A percentile compares a stretch with the other conserved stretches of the same genome.
Evolutionary conservation across 23 red algal genomes (phyloP).

Genomic region (Chondrus crispus): DNA sequence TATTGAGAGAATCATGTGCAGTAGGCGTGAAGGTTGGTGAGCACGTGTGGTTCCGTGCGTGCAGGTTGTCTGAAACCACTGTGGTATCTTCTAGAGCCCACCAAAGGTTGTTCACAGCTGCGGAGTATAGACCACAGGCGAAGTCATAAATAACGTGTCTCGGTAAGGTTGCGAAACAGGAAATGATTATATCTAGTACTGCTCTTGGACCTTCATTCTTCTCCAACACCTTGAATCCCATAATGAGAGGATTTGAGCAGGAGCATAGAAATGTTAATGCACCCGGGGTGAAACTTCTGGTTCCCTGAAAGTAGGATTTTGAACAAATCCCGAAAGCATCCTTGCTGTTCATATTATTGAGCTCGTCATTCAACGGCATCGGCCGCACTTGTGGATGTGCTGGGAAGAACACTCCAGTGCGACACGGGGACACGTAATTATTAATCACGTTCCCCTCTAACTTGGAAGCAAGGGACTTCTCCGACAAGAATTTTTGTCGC

Average conservation of each 20-base stretch:
- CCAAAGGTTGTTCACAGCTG: not conserved
- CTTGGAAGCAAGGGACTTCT: not conserved
- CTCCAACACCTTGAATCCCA: not conserved
- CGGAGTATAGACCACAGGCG: not conserved
- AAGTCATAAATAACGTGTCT: constrained; percentile 2
- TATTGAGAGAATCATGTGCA: not conserved
- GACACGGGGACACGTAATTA: not conserved
- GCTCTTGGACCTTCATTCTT: not conserved
- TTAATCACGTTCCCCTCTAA: not conserved
- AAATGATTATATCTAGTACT: not conserved
- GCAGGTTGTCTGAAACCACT: not conserved
- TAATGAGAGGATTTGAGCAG: not conserved
- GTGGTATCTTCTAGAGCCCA: not conserved
- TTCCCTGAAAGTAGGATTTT: not conserved
- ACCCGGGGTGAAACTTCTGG: not conserved
- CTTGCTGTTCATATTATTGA: not conserved
- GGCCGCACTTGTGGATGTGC: not conserved
- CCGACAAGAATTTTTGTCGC: not conserved
- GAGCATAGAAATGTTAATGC: not conserved
- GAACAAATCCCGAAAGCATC: not conserved
- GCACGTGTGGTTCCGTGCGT: not conserved
- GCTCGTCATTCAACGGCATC: not conserved
- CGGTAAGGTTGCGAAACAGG: not conserved
- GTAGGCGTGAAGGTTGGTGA: not conserved
- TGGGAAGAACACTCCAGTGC: not conserved